Evolutionary conservation across 306 rosid species (phyloP).

Genomic region (Mucuna pruriens): DNA sequence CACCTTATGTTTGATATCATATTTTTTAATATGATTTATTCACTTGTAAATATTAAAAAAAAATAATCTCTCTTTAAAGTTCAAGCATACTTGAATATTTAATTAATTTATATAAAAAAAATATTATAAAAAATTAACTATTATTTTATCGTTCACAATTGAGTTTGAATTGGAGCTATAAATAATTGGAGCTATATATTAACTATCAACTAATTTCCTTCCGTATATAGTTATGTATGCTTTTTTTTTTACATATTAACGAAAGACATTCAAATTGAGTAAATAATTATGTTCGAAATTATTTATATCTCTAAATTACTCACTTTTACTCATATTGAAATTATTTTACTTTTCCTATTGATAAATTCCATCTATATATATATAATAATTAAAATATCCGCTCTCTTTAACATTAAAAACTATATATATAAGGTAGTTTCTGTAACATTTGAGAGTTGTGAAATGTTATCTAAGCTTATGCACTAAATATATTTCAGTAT

Average conservation of each 20-base stretch:
- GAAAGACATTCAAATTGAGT: too few species aligned
- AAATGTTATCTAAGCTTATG: not conserved
- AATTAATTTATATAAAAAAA: too few species aligned
- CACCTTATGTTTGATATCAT: too few species aligned
- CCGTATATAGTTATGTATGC: too few species aligned
- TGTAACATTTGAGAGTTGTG: not conserved
- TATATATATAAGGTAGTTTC: not conserved
- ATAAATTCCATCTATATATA: not conserved
- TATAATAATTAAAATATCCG: not conserved
- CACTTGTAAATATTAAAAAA: too few species aligned
- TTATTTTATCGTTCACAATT: not conserved
- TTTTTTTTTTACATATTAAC: too few species aligned
- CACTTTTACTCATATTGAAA: not conserved
- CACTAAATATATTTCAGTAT: conserved; percentile 23
- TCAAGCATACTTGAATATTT: too few species aligned
- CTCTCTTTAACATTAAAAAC: not conserved
- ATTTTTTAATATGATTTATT: too few species aligned
- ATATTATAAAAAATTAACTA: not conserved
- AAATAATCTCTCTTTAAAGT: too few species aligned
- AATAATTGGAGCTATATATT: too few species aligned
- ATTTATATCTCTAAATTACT: not conserved
- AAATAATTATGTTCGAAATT: too few species aligned
- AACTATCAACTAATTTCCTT: too few species aligned
- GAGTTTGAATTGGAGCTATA: not conserved
- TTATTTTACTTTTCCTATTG: not conserved